Base-by-base conservation (phyloP, 169 alveolate genomes). In the Plasmodium knowlesi region DNA sequence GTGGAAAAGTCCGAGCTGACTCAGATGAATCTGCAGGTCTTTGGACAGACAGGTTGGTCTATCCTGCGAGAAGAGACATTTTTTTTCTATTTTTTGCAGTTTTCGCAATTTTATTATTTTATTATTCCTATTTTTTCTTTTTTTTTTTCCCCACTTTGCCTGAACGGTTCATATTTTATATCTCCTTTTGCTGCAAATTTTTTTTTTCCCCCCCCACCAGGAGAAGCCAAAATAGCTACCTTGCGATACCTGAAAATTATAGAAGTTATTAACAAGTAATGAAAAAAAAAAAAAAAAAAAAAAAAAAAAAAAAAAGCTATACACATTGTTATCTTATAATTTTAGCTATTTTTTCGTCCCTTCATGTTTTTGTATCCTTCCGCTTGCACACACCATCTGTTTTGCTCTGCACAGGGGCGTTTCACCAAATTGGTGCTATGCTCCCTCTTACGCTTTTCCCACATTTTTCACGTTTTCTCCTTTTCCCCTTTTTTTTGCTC, bases 161-260 rank as follows among this genome's bases (percentile, higher is more conserved):
- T 67, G 76, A 70, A 83, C 74, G n/a, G 78, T 6, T 82, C 57
- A 82, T 34, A 82, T 54, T 54, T 82, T 82, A 54, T 82, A 19
- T 53, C 37, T 5, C 53, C 22, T 30, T 5, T 32, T 1, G 2
- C 28, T 14, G 28, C 10, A 30, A 16, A 16, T 57, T 71, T 39
- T 25, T 84, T 71, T 71, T 72, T 70, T 4, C 34, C 32, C 32
- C 10, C 34, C 32, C 32, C 71, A 22, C 41, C 74, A 89, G 94
- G 94, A 19, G 94, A 89, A 79, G 94, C 94, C 46, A 89, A 89
- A 89, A 76, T 89, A 28, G 94, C 94, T 39, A 89, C 94, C 46
- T 43, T 89, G 73, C 71, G 94, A 79, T 89, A 89, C 71, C 72
- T 89, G 70, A 89, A 89, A 89, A 89, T 89, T 89, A 80, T 89